Conservation (phyloP, 192 early-diverging fungal species). For the Linnemannia hyalina region DNA sequence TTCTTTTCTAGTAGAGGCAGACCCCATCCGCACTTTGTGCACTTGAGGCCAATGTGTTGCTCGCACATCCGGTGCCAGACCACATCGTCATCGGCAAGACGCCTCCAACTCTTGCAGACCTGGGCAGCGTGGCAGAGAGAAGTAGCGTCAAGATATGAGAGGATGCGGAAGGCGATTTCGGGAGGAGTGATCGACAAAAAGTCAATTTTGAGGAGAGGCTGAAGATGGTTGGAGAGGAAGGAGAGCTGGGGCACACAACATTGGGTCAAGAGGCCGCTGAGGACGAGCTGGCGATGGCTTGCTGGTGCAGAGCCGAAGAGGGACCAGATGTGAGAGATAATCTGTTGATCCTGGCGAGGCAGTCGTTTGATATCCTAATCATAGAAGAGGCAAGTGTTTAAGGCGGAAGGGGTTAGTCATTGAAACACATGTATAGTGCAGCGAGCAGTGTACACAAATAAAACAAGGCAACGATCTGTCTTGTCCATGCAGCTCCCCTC, state of each 20-base stretch:
- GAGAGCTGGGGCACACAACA: slow-evolving; percentile 92
- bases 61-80: slow-evolving; percentile 98
- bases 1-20: slow-evolving; percentile 85
- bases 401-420: slow-evolving; percentile 16
- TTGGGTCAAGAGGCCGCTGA: slow-evolving; percentile 82
- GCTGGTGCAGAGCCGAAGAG: slow-evolving; percentile 77
- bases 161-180: slow-evolving; percentile 87
- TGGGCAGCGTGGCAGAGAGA: slow-evolving; percentile 93
- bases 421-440: neutral
- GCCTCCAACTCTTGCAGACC: slow-evolving; percentile 86
- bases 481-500: neutral
- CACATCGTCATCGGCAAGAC: slow-evolving; percentile 89
- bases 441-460: neutral
- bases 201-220: slow-evolving; percentile 84
- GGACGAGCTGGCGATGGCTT: slow-evolving; percentile 73
- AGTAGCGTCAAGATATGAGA: slow-evolving; percentile 92
- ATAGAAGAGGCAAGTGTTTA: neutral
- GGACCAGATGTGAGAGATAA: slow-evolving; percentile 79
- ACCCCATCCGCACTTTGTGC: slow-evolving; percentile 97
- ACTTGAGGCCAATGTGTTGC: slow-evolving; percentile 97
- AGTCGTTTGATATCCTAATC: slow-evolving; percentile 71
- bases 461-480: neutral
- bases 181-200: slow-evolving; percentile 81
- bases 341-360: slow-evolving; percentile 66
- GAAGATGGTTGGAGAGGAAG: slow-evolving; percentile 77